Evolutionary conservation across 805 yeast genomes (phyloP).

Genomic region (Candida coleopterorum): DNA sequence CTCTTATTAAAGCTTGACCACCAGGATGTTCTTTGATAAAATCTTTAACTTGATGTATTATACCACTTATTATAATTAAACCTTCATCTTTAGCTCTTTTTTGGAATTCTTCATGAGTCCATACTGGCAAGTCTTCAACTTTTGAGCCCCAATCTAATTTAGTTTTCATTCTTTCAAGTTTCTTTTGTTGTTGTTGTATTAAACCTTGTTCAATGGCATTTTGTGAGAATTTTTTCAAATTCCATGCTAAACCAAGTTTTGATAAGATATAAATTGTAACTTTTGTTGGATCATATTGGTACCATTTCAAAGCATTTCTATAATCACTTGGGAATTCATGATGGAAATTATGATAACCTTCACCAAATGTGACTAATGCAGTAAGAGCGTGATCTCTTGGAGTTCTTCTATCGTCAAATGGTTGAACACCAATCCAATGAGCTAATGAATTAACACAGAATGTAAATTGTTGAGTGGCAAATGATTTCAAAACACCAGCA

Average conservation of each 20-base stretch:
- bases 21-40: slow-evolving; percentile 81
- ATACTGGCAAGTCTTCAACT: slow-evolving; percentile 61
- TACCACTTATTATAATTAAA: slow-evolving; percentile 68
- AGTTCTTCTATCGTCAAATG: slow-evolving; percentile 82
- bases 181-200: slow-evolving; percentile 80
- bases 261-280: slow-evolving; percentile 53
- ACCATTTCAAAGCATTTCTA: slow-evolving; percentile 84
- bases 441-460: slow-evolving; percentile 84
- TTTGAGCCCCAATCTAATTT: slow-evolving; percentile 74
- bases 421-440: slow-evolving; percentile 83
- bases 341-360: slow-evolving; percentile 87
- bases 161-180: slow-evolving; percentile 57
- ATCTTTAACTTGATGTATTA: slow-evolving; percentile 68
- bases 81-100: slow-evolving; percentile 51
- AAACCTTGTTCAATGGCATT: slow-evolving; percentile 80
- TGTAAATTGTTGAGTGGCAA: slow-evolving; percentile 76
- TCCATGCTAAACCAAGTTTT: slow-evolving; percentile 64
- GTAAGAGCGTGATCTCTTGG: slow-evolving; percentile 81
- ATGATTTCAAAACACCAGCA: slow-evolving; percentile 68
- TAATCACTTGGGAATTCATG: slow-evolving; percentile 88
- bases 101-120: slow-evolving; percentile 63
- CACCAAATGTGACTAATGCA: slow-evolving; percentile 82
- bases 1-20: slow-evolving; percentile 67
- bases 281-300: slow-evolving; percentile 84
- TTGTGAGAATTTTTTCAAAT: slow-evolving; percentile 71